These are phyloP conservation scores for Cardiospermum halicacabum DNA, from an alignment of 345 rosid genomes.

Conservation along the genomic window DNA sequence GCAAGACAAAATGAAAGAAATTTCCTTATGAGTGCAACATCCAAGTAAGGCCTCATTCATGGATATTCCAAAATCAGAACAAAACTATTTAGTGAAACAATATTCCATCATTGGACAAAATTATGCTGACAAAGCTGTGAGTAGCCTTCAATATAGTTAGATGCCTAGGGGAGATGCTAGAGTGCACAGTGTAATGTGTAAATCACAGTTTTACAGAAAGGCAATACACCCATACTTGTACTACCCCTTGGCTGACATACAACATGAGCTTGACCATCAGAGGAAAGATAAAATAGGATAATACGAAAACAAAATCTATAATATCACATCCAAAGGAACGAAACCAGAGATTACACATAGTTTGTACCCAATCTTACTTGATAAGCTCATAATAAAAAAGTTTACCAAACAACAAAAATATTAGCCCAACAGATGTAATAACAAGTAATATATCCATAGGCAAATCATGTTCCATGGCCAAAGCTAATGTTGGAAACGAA, in stretches of 20 bases:
- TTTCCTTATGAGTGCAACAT: not conserved
- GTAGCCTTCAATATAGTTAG: constrained; percentile 5
- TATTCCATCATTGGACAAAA: not conserved
- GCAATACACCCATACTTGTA: not conserved
- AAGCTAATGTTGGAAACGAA: not conserved
- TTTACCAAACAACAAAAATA: not conserved
- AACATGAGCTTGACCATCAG: not conserved
- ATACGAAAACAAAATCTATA: not conserved
- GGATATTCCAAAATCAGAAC: not conserved
- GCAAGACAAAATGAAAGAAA: not conserved
- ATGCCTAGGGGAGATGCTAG: not conserved
- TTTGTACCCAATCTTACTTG: not conserved
- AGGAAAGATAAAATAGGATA: not conserved
- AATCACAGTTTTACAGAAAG: not conserved
- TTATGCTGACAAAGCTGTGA: not conserved
- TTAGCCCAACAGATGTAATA: not conserved
- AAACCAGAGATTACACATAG: not conserved
- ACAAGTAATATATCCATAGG: not conserved
- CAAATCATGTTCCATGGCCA: not conserved
- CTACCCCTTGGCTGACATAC: not conserved
- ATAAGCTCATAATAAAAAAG: not conserved
- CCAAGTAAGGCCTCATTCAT: not conserved
- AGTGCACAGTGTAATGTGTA: not conserved
- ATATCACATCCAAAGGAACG: not conserved
- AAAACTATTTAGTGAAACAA: not conserved